Evolutionary conservation across 202 grass and related monocot species (phyloP), one percentile per base, ranked within the genome.

Genomic region (Zoysia matrella): DNA sequence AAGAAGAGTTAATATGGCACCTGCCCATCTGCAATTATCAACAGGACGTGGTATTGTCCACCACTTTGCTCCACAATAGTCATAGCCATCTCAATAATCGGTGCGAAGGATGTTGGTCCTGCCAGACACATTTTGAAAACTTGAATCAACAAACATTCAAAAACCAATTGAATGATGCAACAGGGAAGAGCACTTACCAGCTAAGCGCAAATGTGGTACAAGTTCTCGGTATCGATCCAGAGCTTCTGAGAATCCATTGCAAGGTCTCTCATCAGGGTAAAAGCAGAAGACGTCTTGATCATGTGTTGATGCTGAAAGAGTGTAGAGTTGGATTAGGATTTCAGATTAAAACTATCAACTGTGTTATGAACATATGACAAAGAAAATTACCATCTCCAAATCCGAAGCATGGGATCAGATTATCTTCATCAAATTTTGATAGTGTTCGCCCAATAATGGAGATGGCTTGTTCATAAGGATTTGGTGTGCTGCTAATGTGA

Each of bases 61-160:
- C 89, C 96, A 85, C 91, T 99, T 86, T 99, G 85, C 81, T 92
- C 91, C 64, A 96, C 93, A 56, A 92, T 99, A 43, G 93, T 92
- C 96, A 96, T 95, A 73, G 93, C 93, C 96, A 94, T 99, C 84
- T 99, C 93, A 84, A 99, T 83, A 69, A 99, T 92, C 30, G 96
- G 96, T 73, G 93, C 96, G 86, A 99, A 99, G 48, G 96, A 99
- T 72, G 96, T 99, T 48, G 93, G 93, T 40, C 96, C 96, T 99
- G 80, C 65, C 47, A 72, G 72, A 73, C 57, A 63, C 18, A 71
- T 65, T 40, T 49, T 65, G 53, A 83, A 51, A n/a, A 76, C 1
- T 70, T 18, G 45, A 82, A 64, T 57, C n/a, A 49, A 16, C 53
- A 76, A 48, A 66, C 12, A 11, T 65, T 16, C 5, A n/a, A 36